These are phyloP conservation scores for Polytrichum commune DNA, from an alignment of 225 moss, liverwort and hornwort species.

Conservation along the genomic window DNA sequence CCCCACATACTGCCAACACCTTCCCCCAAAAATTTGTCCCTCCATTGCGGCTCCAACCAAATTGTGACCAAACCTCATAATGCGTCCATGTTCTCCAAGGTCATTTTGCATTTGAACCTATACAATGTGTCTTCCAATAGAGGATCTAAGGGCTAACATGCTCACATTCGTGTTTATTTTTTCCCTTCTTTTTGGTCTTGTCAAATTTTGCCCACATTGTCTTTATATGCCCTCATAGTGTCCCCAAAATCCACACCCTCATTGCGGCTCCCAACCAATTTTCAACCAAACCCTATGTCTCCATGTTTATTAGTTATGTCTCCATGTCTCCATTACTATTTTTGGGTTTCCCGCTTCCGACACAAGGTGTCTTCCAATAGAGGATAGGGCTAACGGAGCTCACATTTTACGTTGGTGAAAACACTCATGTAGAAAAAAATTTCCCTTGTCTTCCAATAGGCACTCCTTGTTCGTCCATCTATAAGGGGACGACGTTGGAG, in stretches of 20 bases:
- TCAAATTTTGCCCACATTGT: too few species aligned
- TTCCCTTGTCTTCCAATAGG: too few species aligned
- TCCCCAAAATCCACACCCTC: constrained; percentile 34
- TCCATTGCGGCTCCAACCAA: constrained; percentile 34
- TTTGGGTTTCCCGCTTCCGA: too few species aligned
- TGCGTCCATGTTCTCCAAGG: background rate
- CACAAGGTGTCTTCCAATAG: too few species aligned
- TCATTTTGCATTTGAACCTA: too few species aligned
- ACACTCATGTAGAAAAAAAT: too few species aligned
- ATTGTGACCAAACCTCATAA: constrained; percentile 13
- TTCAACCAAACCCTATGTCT: constrained; percentile 15
- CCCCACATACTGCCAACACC: constrained; percentile 26
- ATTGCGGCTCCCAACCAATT: constrained; percentile 27
- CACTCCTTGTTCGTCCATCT: too few species aligned
- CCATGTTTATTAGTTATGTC: background rate
- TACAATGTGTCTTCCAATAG: too few species aligned
- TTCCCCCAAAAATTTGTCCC: constrained; percentile 32
- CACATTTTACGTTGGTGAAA: too few species aligned
- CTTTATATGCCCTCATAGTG: background rate
- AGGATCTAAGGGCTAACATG: constrained; percentile 7
- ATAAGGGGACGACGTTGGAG: constrained; percentile 38
- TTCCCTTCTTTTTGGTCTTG: too few species aligned
- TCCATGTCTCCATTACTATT: too few species aligned
- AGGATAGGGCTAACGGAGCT: constrained; percentile 12
- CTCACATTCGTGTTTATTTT: background rate